Base-by-base conservation (phyloP, 1,284 basidiomycete genomes). In the Bjerkandera adusta region DNA sequence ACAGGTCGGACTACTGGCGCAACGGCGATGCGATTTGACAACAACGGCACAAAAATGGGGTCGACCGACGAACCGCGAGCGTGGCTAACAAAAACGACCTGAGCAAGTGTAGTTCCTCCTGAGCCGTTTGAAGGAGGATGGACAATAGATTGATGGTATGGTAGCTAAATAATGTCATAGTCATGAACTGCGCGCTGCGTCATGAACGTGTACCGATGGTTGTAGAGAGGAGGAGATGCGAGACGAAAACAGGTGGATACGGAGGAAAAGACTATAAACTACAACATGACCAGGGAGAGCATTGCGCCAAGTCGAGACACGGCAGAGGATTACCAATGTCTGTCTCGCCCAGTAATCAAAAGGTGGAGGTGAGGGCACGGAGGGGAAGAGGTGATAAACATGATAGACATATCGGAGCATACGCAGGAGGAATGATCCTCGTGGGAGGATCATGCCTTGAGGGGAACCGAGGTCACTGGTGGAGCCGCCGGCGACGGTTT, bases 161-260 rank as follows among this genome's bases (percentile, higher is more conserved):
- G 29, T 26, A 22, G 26, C 16, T 8, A 18, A 11, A 12, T 15
- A 36, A 18, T n/a, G 24, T 36, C n/a, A 35, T n/a, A 34, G 37
- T n/a, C 45, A 40, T 47, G 45, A 40, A 27, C 34, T 42, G 46
- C 40, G 46, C 46, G 27, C 46, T 43, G 46, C 46, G 46, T 48
- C 41, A 48, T 43, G 44, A 43, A 24, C 32, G 32, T 43, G 41
- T 43, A 43, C 41, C 21, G 22, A 42, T 21, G 37, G 30, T 41
- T 24, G 43, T 18, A 36, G 22, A 45, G 13, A 37, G 10, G 24
- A 16, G n/a, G 15, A 39, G 25, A 36, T 21, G 21, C 24, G n/a
- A 30, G 12, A 32, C 20, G 2, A 32, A 43, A n/a, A 34, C n/a
- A 7, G 24, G 5, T 22, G 25, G 36, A 26, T 10, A 46, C n/a